phyloP scores from a whole-genome alignment of 306 rosid species.

The Quercus parvula region DNA sequence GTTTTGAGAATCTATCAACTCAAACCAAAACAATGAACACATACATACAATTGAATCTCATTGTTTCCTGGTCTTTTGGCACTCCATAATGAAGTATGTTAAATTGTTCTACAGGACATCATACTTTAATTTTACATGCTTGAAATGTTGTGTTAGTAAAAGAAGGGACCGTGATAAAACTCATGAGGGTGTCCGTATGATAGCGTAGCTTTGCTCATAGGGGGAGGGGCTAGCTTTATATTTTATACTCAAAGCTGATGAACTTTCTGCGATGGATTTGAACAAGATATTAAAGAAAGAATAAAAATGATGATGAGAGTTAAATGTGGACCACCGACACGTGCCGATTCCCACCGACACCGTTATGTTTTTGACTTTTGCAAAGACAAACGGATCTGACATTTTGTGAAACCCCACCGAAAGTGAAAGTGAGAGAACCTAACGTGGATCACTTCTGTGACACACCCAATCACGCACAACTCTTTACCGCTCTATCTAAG shows the following conservation, averaged over 20 bases:
- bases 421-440: constrained; percentile 35
- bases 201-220: background rate
- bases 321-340: constrained; percentile 57
- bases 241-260: background rate
- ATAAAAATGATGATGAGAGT: constrained; percentile 30
- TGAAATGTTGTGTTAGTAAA: background rate
- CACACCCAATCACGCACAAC: background rate
- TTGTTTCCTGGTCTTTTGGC: too few species aligned
- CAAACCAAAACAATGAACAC: too few species aligned
- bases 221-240: background rate
- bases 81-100: background rate
- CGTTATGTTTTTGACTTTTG: constrained; percentile 55
- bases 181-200: background rate
- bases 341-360: constrained; percentile 71
- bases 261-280: background rate
- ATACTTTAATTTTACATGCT: background rate
- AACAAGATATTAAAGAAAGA: constrained; percentile 5
- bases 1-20: too few species aligned
- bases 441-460: constrained; percentile 31
- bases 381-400: constrained; percentile 9
- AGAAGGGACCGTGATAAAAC: background rate
- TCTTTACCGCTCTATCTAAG: too few species aligned
- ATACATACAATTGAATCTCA: too few species aligned
- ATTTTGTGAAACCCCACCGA: constrained; percentile 47
- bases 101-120: background rate